Evolutionary conservation across 140 eudicot species (phyloP), one percentile per base, ranked within the genome.

Genomic region (Stevia rebaudiana): DNA sequence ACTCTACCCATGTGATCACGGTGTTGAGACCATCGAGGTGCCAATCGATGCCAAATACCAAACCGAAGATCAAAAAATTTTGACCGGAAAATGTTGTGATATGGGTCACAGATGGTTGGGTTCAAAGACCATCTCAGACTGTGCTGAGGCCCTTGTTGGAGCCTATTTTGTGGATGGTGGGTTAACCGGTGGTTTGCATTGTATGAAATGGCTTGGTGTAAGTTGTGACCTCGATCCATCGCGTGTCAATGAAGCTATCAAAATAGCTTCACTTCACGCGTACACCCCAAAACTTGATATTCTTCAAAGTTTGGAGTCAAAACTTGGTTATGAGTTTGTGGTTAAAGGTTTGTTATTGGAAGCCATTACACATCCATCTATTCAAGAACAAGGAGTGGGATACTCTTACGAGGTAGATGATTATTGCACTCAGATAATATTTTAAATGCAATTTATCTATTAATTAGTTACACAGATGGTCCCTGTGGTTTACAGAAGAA

Each of bases 71-170:
- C 62, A 70, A 25, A 80, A 83, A 54, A 25, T 74, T 15, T 37
- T 76, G 66, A 37, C 80, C 15, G 94, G 94, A 28, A 94, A 83
- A 78, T 68, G 70, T 28, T 94, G 99, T 53, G 99, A 94, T 65
- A 71, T 13, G 75, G 95, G 99, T 33, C 99, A 94, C 30, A 66
- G 97, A 61, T 94, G 99, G 99, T 71, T 94, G 84, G 80, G 76
- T 21, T 94, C 99, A 9, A 94, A 94, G 65, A 83, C 90, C 13
- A 44, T 94, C 11, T 73, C 99, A 1, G 99, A 94, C 69, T 94
- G 99, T 68, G 95, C 82, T 50, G 99, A 94, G 68, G 99, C 95
- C 12, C 88, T 94, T 2, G 76, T 94, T 30, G 99, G 97, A 51
- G 99, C 99, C 18, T 88, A 85, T 74, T 88, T 79, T 63, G 94